phyloP scores from a whole-genome alignment of 345 rosid species.

The Firmiana major region DNA sequence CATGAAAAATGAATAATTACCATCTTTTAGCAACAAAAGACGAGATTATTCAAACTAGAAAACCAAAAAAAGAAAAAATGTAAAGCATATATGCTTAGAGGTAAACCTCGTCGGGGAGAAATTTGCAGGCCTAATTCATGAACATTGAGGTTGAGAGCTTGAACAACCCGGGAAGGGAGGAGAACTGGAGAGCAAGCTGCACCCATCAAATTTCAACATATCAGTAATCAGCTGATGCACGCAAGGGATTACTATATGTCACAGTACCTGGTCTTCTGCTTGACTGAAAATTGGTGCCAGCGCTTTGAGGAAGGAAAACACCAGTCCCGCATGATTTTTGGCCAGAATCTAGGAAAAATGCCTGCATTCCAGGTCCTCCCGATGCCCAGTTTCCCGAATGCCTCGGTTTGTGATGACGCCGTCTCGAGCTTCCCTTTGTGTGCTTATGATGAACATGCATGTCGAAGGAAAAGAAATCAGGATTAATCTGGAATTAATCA shows the following conservation, averaged over 20 bases:
- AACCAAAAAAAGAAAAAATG: too few species aligned
- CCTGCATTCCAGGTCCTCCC: constrained; percentile 71
- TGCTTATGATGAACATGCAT: constrained; percentile 12
- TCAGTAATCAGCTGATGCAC: not conserved
- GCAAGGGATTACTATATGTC: too few species aligned
- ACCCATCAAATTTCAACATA: not conserved
- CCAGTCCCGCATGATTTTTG: constrained; percentile 71
- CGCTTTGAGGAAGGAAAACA: constrained; percentile 64
- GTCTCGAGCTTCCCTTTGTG: constrained; percentile 19
- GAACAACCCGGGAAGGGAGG: constrained; percentile 55
- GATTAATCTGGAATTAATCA: too few species aligned
- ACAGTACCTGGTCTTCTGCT: constrained; percentile 51
- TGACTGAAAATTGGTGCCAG: constrained; percentile 33
- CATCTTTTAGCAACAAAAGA: not conserved
- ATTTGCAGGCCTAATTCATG: constrained; percentile 37
- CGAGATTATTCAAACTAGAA: not conserved
- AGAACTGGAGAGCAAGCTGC: constrained; percentile 63
- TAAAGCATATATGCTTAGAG: too few species aligned
- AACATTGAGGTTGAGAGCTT: constrained; percentile 54
- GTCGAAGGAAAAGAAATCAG: not conserved
- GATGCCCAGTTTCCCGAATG: constrained; percentile 22
- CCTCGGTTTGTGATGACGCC: constrained; percentile 17
- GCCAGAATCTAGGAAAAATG: constrained; percentile 64
- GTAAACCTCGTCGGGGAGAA: constrained; percentile 37
- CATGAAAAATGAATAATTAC: not conserved